Evolutionary conservation across 768 basidiomycete species (phyloP), one percentile per base, ranked within the genome.

Genomic region (Mycena polygramma): DNA sequence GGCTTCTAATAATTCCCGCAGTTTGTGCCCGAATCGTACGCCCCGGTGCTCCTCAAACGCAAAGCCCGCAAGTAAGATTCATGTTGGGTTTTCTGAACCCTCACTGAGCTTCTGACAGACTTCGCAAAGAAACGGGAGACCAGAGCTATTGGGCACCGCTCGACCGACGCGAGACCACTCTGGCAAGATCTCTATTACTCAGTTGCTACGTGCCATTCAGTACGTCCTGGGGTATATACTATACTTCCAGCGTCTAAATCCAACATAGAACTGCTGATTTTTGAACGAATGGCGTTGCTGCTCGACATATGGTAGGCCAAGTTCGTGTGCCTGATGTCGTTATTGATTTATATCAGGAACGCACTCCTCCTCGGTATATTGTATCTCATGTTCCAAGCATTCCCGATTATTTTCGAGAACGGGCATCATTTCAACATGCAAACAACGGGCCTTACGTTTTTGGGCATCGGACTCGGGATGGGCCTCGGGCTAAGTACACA

Each of bases 201-300:
- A 93, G 91, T 72, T 90, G 90, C 71, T 90, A 85, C 62, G 89
- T 83, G 9, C 94, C 94, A 1, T 95, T 96, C 77, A 82, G 93
- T 93, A 76, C 62, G 91, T 81, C 20, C 15, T 39, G 41, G n/a
- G 39, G 39, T 57, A 20, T 55, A 30, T 24, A 65, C 11, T 22
- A 35, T 19, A 36, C 41, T 52, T 11, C 55, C 24, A 8, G 69
- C 60, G 45, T 64, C 24, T 41, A 51, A 45, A 36, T 24, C 13
- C n/a, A 30, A 41, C 63, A 43, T 68, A 92, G 92, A 90, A 77
- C 81, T 94, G 8, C 80, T 93, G 7, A 49, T 88, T 0, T 87
- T 83, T 57, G 92, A 96, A 73, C 84, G 87, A n/a, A 95, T 95
- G 93, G 91, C 91, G 0, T 83, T 94, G 6, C 79, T 91, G 7